These are phyloP conservation scores for Nigrospora osmanthi DNA, from an alignment of 2,329 filamentous ascomycete genomes.

Conservation along the genomic window DNA sequence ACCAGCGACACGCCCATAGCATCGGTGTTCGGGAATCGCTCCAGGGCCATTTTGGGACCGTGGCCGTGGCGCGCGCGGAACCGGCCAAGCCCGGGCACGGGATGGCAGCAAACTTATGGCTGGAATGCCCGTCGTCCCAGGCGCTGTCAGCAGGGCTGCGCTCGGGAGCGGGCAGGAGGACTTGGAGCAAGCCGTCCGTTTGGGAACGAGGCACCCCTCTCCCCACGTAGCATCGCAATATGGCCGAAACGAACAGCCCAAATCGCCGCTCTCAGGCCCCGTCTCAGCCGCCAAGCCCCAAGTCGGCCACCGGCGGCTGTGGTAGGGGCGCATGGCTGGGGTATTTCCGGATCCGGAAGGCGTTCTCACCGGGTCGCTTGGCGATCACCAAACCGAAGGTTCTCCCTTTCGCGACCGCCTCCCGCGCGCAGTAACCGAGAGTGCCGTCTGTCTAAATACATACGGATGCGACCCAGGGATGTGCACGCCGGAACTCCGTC, in stretches of 20 bases:
- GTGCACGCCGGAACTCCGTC: too few relatives aligned
- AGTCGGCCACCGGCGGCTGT: background rate
- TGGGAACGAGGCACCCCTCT: background rate
- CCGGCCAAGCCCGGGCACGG: too few relatives aligned
- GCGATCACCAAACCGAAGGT: background rate
- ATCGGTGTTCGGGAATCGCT: too few relatives aligned
- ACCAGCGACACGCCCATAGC: too few relatives aligned
- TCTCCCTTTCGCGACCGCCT: constrained; percentile 12
- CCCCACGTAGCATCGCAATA: background rate
- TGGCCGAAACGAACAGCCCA: constrained; percentile 3
- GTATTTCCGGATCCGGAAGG: constrained; percentile 6
- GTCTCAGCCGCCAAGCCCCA: constrained; percentile 4
- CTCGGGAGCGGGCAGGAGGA: background rate
- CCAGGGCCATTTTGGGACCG: too few relatives aligned
- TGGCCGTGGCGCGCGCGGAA: too few relatives aligned
- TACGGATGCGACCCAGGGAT: too few relatives aligned
- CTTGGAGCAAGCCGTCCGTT: constrained; percentile 2
- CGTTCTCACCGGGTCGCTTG: background rate
- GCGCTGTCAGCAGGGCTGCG: too few relatives aligned
- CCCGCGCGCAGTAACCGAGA: constrained; percentile 1
- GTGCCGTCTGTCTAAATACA: too few relatives aligned
- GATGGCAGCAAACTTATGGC: too few relatives aligned
- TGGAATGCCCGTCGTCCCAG: too few relatives aligned
- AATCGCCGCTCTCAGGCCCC: background rate
- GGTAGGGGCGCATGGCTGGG: background rate